Base-by-base conservation (phyloP, 108 stramenopile genomes). In the Cyclostephanos tholiformis region DNA sequence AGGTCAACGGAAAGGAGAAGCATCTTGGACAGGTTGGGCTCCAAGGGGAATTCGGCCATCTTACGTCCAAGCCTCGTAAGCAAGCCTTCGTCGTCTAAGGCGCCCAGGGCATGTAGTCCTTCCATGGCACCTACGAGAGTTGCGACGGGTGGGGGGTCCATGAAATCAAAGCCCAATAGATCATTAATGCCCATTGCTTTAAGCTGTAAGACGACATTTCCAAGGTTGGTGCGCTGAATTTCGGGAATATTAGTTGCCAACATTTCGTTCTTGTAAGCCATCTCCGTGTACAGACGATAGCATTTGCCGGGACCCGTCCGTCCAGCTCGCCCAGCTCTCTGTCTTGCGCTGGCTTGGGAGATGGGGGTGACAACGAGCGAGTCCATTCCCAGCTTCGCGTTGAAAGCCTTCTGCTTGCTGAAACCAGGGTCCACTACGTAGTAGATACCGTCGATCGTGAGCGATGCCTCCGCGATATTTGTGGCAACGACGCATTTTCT, bases 401-500 rank as follows among this genome's bases (percentile, higher is more conserved):
- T 99, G 87, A 92, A 99, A 20, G 94, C 98, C 72, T 98, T 99
- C 58, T 97, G 96, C 76, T 98, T 99, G 39, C 88, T 90, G 71
- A 99, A 98, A 2, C 99, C 99, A 55, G 99, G 99, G 85, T 99
- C 99, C 26, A 99, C 94, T 11, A 99, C 99, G 71, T 99, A 99
- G 82, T 97, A 98, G 66, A 99, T 98, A 5, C 99, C 99, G 82
- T 99, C 99, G 74, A 99, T 98, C 30, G 99, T 99, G 63, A 99
- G 74, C 8, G 97, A 97, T 10, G 99, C 98, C 80, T 99, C 99
- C 20, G 99, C 99, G 75, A 99, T 99, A 71, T 99, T 99, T 19
- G 98, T 99, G 19, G 99, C 98, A 11, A 99, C 95, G 1, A 99
- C 87, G 65, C 91, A 93, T 77, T 98, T 99, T 39, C 99, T 90